phyloP scores from a whole-genome alignment of 345 rosid species.

The Populus tremula region DNA sequence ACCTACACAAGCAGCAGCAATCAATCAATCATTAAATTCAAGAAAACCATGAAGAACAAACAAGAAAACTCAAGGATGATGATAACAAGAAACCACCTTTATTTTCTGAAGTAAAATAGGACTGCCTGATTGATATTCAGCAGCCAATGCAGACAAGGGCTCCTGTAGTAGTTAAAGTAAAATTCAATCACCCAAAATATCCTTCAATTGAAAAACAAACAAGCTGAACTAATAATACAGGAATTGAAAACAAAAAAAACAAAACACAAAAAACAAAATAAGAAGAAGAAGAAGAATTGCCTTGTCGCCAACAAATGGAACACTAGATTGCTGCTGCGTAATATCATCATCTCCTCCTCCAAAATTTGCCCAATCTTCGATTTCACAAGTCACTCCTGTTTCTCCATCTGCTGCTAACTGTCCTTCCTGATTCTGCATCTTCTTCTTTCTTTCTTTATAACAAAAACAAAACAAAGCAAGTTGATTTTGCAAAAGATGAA shows the following conservation, averaged over 20 bases:
- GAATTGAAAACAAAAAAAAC: neutral
- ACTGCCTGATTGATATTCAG: conserved; percentile 84
- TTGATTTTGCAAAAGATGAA: neutral
- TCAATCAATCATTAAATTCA: neutral
- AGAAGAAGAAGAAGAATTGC: conserved; percentile 13
- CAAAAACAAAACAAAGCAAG: neutral
- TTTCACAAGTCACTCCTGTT: neutral
- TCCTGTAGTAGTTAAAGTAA: conserved; percentile 49
- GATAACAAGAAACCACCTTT: conserved; percentile 44
- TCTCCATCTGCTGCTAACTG: neutral
- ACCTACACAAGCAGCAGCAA: conserved; percentile 37
- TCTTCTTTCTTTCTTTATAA: neutral
- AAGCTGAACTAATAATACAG: neutral
- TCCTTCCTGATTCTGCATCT: conserved; percentile 27
- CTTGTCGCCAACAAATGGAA: conserved; percentile 83
- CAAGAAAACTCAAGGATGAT: neutral
- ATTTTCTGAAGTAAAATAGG: conserved; percentile 89
- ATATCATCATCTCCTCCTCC: conserved; percentile 39
- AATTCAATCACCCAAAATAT: neutral
- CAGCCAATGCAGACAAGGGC: conserved; percentile 76
- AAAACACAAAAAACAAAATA: no score
- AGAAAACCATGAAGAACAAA: neutral
- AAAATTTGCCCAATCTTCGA: conserved; percentile 18
- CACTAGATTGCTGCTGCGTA: conserved; percentile 44
- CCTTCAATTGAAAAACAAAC: neutral